phyloP scores from a whole-genome alignment of 2,329 filamentous ascomycete genomes.

The Escovopsis sp. region DNA sequence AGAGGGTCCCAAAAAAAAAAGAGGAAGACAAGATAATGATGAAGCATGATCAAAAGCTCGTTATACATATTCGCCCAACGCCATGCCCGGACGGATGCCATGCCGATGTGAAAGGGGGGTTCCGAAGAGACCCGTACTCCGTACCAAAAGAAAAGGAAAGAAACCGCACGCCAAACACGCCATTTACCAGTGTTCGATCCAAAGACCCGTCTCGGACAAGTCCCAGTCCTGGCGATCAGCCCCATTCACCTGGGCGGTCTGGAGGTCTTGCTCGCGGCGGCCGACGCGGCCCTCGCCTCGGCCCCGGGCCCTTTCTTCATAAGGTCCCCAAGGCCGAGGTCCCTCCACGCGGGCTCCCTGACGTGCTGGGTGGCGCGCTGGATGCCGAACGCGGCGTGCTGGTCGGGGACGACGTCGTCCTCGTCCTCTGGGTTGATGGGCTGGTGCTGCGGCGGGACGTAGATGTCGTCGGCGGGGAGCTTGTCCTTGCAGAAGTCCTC shows the following conservation, averaged over 20 bases:
- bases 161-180: too few relatives aligned
- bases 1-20: too few relatives aligned
- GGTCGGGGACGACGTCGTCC: conserved; percentile 76
- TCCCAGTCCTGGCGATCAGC: neutral
- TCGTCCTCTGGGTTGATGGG: conserved; percentile 79
- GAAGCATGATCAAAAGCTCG: too few relatives aligned
- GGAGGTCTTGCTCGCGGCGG: conserved; percentile 1
- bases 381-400: conserved; percentile 78
- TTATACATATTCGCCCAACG: too few relatives aligned
- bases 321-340: conserved; percentile 56
- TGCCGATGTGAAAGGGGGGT: too few relatives aligned
- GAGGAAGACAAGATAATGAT: too few relatives aligned
- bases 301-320: conserved; percentile 44
- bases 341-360: conserved; percentile 62
- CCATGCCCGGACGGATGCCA: too few relatives aligned
- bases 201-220: too few relatives aligned
- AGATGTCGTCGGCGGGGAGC: conserved; percentile 63
- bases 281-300: conserved; percentile 2
- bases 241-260: conserved; percentile 13
- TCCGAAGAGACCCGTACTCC: too few relatives aligned
- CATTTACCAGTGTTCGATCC: too few relatives aligned
- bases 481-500: conserved; percentile 60
- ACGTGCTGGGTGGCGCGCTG: conserved; percentile 60
- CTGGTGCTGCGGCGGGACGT: conserved; percentile 64
- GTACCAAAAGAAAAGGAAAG: too few relatives aligned